A percentile compares a stretch with the other conserved stretches of the same genome.
These are phyloP conservation scores for Coemansia sp. DNA, from an alignment of 192 early-diverging fungal species.

Conservation along the genomic window DNA sequence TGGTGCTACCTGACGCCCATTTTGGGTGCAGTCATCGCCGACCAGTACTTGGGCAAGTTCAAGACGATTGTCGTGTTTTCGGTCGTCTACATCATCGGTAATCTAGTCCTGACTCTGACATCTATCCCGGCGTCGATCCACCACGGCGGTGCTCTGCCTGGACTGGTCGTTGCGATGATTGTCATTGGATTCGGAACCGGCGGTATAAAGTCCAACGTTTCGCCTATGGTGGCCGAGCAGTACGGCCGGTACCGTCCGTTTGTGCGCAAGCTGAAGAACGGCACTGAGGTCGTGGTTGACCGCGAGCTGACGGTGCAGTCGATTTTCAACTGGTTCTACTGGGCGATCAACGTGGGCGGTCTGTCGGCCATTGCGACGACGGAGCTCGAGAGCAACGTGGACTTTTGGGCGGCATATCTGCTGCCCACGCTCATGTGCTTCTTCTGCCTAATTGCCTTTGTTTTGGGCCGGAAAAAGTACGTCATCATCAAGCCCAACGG, in stretches of 20 bases:
- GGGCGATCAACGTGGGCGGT: conserved; percentile 64
- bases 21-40: conserved; percentile 64
- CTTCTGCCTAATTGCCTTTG: conserved; percentile 56
- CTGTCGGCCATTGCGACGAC: conserved; percentile 62
- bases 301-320: conserved; percentile 70
- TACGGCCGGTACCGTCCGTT: conserved; percentile 57
- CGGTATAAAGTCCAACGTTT: conserved; percentile 79
- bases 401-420: conserved; percentile 61
- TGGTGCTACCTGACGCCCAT: conserved; percentile 64
- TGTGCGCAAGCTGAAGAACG: conserved; percentile 59
- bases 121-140: conserved; percentile 61
- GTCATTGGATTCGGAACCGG: conserved; percentile 76
- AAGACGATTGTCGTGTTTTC: conserved; percentile 68
- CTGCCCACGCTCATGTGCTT: conserved; percentile 61
- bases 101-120: conserved; percentile 62
- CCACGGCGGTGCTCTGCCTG: conserved; percentile 60
- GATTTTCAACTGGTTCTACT: conserved; percentile 86
- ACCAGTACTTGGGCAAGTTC: conserved; percentile 75
- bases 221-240: conserved; percentile 77
- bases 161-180: conserved; percentile 67
- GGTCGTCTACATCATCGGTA: conserved; percentile 65
- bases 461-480: conserved; percentile 56
- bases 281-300: conserved; percentile 63
- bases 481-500: conserved; percentile 57
- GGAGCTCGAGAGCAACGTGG: conserved; percentile 56